Evolutionary conservation across 306 rosid species (phyloP), one percentile per base, ranked within the genome.

Genomic region (Styphnolobium japonicum): DNA sequence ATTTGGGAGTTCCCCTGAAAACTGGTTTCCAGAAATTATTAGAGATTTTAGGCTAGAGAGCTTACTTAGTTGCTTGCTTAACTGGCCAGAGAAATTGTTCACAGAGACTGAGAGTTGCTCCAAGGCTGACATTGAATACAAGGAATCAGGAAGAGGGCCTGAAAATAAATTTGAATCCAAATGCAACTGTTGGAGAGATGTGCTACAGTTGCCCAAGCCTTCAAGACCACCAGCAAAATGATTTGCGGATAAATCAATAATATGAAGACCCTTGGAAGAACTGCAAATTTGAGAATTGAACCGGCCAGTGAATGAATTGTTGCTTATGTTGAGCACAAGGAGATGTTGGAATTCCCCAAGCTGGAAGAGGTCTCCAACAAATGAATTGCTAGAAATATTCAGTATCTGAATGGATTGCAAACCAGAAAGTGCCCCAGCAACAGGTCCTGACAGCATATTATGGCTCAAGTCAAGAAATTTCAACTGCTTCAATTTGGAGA

Each of bases 1-100:
- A 85, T 92, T 69, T 12, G 97, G 97, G 27, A 92, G 67, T 61
- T 85, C 85, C 36, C 97, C 97, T 2, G 90, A 76, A 82, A 92
- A 84, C 43, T 43, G 43, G 85, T 92, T 92, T 19, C 68, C 87
- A 74, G 16, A 92, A 78, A 92, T 43, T 58, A 85, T 64, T 1
- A 92, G 52, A 82, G 84, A 29, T 80, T 82, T 82, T 49, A 92
- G 88, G 72, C 81, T 79, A 76, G 93, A 80, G 67, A 92, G 92
- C 90, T 90, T 92, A 87, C 97, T 84, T 21, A 92, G 48, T 39
- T 88, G 66, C 71, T 66, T 78, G 88, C 92, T 90, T 73, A 92
- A 79, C 66, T 49, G 76, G 84, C 93, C 94, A 36, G 88, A 84
- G 33, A 92, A 62, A 80, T 83, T 85, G 93, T 92, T 92, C 52